Evolutionary conservation across 1,139 yeast genomes (phyloP).

Genomic region (Candida sp.): DNA sequence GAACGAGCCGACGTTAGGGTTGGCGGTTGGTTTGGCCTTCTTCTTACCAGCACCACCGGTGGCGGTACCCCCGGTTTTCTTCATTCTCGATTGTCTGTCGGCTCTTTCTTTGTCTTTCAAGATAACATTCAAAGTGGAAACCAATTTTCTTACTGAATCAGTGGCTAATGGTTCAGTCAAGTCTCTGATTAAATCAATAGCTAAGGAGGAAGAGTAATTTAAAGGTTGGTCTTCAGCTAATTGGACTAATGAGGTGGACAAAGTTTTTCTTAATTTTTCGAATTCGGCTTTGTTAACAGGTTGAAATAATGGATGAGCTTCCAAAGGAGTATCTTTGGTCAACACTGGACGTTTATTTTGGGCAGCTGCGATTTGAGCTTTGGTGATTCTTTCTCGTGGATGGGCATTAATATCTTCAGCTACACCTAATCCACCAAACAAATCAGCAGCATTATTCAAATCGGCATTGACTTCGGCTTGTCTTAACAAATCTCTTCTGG

Average conservation of each 20-base stretch:
- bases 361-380: slow-evolving; percentile 43
- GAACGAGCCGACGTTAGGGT: slow-evolving; percentile 76
- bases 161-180: slow-evolving; percentile 74
- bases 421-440: slow-evolving; percentile 81
- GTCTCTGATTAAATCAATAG: slow-evolving; percentile 85
- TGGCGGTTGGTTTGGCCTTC: slow-evolving; percentile 77
- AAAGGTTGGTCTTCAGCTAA: slow-evolving; percentile 62
- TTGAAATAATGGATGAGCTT: slow-evolving; percentile 72
- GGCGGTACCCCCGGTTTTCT: slow-evolving; percentile 79
- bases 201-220: slow-evolving; percentile 71
- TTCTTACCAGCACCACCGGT: slow-evolving; percentile 96
- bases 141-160: slow-evolving; percentile 82
- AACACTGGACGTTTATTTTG: slow-evolving; percentile 36
- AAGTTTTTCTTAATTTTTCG: slow-evolving; percentile 78
- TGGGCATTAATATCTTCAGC: slow-evolving; percentile 52
- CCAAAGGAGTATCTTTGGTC: slow-evolving; percentile 67
- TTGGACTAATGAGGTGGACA: slow-evolving; percentile 62
- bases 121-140: slow-evolving; percentile 78
- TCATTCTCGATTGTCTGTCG: slow-evolving; percentile 81
- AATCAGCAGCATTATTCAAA: slow-evolving; percentile 87
- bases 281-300: slow-evolving; percentile 80
- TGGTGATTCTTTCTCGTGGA: slow-evolving; percentile 63
- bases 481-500: slow-evolving; percentile 69
- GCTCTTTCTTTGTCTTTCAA: slow-evolving; percentile 85
- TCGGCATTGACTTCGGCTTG: slow-evolving; percentile 83